phyloP scores from a whole-genome alignment of 2,329 filamentous ascomycete species.

The Venturia oleaginea region DNA sequence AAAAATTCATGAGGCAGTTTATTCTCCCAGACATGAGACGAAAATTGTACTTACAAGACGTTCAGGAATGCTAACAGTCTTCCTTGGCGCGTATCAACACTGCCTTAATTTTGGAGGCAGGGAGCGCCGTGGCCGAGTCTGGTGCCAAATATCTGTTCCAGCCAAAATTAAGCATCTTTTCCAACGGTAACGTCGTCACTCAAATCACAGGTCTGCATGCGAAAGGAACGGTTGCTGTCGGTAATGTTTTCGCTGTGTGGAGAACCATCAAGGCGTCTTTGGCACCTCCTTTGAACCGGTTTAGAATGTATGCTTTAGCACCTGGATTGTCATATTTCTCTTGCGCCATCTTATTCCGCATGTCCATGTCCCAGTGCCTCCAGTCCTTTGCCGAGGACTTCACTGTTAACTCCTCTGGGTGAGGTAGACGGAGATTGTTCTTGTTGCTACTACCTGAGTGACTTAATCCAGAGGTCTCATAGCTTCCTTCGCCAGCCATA shows the following conservation, averaged over 20 bases:
- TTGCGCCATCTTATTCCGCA: no score
- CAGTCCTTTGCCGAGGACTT: no score
- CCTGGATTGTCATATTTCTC: no score
- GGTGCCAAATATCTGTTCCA: neutral
- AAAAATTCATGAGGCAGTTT: neutral
- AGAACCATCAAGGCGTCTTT: no score
- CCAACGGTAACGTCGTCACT: neutral
- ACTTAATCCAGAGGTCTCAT: no score
- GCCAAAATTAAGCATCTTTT: neutral
- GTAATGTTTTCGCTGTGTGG: conserved; percentile 49
- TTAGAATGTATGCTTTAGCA: no score
- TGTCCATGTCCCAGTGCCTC: no score
- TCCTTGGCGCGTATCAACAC: conserved; percentile 35
- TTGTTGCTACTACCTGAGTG: no score
- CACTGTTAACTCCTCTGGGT: no score
- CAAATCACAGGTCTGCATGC: neutral
- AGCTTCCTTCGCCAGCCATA: no score
- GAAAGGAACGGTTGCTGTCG: conserved; percentile 41
- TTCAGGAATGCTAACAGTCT: conserved; percentile 47
- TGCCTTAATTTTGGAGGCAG: conserved; percentile 35
- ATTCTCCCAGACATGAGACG: neutral
- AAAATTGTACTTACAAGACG: conserved; percentile 18
- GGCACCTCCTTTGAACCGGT: no score
- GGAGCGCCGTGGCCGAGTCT: neutral
- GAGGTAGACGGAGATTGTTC: no score